Conservation (phyloP, 768 basidiomycete genomes). For the Bullera alba region DNA sequence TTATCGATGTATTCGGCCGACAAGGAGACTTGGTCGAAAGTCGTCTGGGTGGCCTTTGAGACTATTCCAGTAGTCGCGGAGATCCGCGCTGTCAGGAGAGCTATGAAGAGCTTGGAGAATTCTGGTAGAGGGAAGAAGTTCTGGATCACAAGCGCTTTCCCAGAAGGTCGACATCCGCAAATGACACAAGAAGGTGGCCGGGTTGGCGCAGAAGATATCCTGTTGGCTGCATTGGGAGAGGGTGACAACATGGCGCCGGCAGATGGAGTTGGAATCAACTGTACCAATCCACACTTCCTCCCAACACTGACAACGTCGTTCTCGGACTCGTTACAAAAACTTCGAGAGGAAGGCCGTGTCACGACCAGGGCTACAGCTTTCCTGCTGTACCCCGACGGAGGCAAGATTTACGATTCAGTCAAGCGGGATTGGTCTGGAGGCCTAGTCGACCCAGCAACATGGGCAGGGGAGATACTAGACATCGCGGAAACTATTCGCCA, state of each 20-base stretch:
- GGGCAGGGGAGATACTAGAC: constrained; percentile 27
- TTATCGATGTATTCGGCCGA: constrained; percentile 55
- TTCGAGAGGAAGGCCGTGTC: neutral
- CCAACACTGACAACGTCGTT: constrained; percentile 32
- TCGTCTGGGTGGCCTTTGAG: constrained; percentile 70
- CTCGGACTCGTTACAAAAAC: neutral
- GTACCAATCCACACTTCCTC: constrained; percentile 55
- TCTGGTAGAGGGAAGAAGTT: constrained; percentile 54
- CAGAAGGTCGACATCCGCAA: constrained; percentile 38
- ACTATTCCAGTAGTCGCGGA: constrained; percentile 66
- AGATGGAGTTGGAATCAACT: constrained; percentile 66
- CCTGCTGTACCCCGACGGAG: constrained; percentile 68
- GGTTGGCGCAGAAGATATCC: constrained; percentile 6
- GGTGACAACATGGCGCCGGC: constrained; percentile 44
- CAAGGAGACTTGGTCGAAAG: constrained; percentile 51
- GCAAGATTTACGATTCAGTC: constrained; percentile 53
- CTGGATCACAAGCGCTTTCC: constrained; percentile 68
- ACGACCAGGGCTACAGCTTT: constrained; percentile 32
- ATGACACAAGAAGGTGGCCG: neutral
- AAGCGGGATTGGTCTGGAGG: constrained; percentile 50
- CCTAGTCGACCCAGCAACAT: constrained; percentile 8
- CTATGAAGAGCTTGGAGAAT: constrained; percentile 50
- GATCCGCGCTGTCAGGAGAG: constrained; percentile 58
- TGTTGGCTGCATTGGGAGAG: constrained; percentile 2
- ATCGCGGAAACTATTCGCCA: constrained; percentile 39